Evolutionary conservation across 108 stramenopile genomes (phyloP).

Genomic region (Nitzschia palea): DNA sequence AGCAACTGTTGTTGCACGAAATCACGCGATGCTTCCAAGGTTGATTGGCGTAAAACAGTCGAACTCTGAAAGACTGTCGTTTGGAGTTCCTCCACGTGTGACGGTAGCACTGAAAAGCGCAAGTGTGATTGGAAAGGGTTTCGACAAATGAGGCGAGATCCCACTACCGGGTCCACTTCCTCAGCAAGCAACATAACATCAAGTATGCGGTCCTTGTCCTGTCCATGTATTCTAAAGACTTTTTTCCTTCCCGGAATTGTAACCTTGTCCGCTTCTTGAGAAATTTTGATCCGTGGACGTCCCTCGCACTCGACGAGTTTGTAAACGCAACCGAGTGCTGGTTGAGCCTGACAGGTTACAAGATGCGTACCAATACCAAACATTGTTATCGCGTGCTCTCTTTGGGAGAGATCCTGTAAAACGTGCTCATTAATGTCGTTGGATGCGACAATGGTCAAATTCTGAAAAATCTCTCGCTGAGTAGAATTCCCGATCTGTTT

Average conservation of each 20-base stretch:
- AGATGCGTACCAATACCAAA: slow-evolving; percentile 96
- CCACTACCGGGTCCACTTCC: slow-evolving; percentile 54
- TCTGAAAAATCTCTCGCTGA: slow-evolving; percentile 42
- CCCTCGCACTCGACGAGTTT: slow-evolving; percentile 90
- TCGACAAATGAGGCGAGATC: slow-evolving; percentile 74
- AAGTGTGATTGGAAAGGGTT: slow-evolving; percentile 91
- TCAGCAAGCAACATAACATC: slow-evolving; percentile 79
- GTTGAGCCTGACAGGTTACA: slow-evolving; percentile 99
- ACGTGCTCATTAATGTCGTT: slow-evolving; percentile 98
- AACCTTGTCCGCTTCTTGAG: slow-evolving; percentile 87
- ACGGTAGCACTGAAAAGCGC: slow-evolving; percentile 81
- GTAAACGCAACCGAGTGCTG: slow-evolving; percentile 98
- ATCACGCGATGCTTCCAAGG: slow-evolving; percentile 37
- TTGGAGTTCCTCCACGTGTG: slow-evolving; percentile 74
- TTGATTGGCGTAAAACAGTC: slow-evolving; percentile 13
- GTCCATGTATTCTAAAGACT: slow-evolving; percentile 89
- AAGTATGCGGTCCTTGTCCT: slow-evolving; percentile 68
- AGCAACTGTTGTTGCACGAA: slow-evolving; percentile 62
- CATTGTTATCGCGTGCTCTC: slow-evolving; percentile 92
- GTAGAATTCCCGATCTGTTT: slow-evolving; percentile 10
- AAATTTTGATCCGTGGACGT: slow-evolving; percentile 92
- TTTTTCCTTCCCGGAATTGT: slow-evolving; percentile 83
- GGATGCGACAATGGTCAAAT: slow-evolving; percentile 88
- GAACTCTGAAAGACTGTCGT: slow-evolving; percentile 83
- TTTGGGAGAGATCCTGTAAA: slow-evolving; percentile 63